These are phyloP conservation scores for Tuber calosporum DNA, from an alignment of 495 filamentous ascomycete genomes.

Conservation along the genomic window DNA sequence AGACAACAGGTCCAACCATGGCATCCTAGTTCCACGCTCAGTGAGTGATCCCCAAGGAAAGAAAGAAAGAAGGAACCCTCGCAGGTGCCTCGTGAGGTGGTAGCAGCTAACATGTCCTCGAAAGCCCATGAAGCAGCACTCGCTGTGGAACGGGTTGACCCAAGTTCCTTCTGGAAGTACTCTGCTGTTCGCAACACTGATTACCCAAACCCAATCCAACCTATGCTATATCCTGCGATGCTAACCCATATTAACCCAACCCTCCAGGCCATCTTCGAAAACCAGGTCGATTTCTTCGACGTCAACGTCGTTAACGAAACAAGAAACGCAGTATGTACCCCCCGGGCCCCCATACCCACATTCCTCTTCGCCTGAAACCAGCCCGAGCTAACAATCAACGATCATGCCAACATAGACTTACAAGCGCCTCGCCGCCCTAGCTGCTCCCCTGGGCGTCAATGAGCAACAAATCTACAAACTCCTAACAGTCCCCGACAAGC, in stretches of 20 bases:
- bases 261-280: slow-evolving; percentile 54
- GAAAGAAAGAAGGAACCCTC: not conserved
- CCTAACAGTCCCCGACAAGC: slow-evolving; percentile 57
- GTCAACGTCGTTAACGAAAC: slow-evolving; percentile 71
- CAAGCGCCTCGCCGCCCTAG: slow-evolving; percentile 62
- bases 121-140: slow-evolving; percentile 72
- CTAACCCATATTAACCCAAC: not conserved
- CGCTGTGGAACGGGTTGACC: slow-evolving; percentile 61
- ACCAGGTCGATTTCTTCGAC: slow-evolving; percentile 71
- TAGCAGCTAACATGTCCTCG: not conserved
- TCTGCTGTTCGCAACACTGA: slow-evolving; percentile 45
- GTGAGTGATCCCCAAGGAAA: slow-evolving; percentile 7
- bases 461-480: slow-evolving; percentile 58
- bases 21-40: slow-evolving; percentile 81
- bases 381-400: not conserved
- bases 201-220: not conserved
- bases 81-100: not conserved
- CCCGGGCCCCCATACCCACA: not conserved
- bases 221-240: not conserved
- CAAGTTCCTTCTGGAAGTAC: slow-evolving; percentile 70
- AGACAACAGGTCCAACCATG: slow-evolving; percentile 91
- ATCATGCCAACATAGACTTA: slow-evolving; percentile 55
- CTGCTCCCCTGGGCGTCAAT: slow-evolving; percentile 56
- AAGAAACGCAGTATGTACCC: slow-evolving; percentile 51
- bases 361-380: not conserved